Conservation (phyloP, 257 asterid genomes). For the Nicotiana attenuata region DNA sequence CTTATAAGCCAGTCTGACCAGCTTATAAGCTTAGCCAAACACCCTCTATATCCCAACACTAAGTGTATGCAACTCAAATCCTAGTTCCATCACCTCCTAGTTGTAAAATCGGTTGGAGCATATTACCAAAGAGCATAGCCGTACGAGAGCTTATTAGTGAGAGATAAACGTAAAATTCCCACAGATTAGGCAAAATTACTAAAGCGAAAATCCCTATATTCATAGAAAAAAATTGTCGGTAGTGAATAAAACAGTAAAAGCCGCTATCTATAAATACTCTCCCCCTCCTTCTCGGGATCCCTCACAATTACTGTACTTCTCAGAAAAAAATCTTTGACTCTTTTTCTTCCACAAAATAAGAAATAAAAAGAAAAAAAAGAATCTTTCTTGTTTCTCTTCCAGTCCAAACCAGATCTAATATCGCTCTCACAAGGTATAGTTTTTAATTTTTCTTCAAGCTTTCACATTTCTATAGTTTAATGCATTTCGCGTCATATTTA, state of each 20-base stretch:
- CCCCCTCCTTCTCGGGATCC: background rate
- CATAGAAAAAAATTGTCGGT: background rate
- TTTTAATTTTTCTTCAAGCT: background rate
- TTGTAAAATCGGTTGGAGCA: background rate
- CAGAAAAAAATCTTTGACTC: constrained; percentile 8
- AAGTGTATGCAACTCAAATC: too few relatives aligned
- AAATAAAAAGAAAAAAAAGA: background rate
- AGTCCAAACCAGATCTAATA: background rate
- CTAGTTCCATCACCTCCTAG: too few relatives aligned
- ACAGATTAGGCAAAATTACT: background rate
- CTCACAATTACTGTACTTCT: background rate
- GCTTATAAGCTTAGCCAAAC: too few relatives aligned
- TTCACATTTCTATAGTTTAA: background rate
- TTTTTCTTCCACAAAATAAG: background rate
- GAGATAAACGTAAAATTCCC: background rate
- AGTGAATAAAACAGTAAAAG: background rate
- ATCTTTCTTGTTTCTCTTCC: background rate
- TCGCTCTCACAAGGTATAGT: background rate
- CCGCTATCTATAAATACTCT: background rate
- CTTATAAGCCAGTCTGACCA: too few relatives aligned
- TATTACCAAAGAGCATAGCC: background rate
- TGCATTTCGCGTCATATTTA: background rate
- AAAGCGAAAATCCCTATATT: background rate
- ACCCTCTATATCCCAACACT: too few relatives aligned
- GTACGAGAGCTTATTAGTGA: background rate